Base-by-base conservation (phyloP, 768 basidiomycete genomes). In the Hericium rajendrae region DNA sequence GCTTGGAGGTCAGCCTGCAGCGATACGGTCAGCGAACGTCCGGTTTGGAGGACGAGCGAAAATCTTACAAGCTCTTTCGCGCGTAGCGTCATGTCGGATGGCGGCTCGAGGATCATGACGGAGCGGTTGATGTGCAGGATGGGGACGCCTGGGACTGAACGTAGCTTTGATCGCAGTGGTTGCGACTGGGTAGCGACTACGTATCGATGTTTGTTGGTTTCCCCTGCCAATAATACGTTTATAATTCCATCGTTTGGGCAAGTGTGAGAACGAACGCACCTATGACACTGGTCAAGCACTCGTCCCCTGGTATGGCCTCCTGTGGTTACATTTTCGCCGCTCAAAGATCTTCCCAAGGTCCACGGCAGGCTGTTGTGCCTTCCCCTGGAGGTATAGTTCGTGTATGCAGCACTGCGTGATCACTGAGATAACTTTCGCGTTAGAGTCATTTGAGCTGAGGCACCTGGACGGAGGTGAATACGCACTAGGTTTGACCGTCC, bases 391-490 rank as follows among this genome's bases (percentile, higher is more conserved):
- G 72, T 99, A 98, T 2, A 99, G 78, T 67, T 92, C 91, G 62
- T 94, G 85, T 43, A 99, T 93, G 68, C 87, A 95, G 70, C 97
- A 99, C 68, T 98, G 95, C 0, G 97, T 97, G 70, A 99, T 97
- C 95, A 99, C 97, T 97, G n/a, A 63, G 70, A 70, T 69, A 70
- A 72, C 73, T 76, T 75, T 73, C 73, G 71, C 68, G 77, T 28
- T 48, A 53, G 54, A 24, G 28, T 55, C 51, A 50, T 53, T 32
- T 20, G 43, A n/a, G 48, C 28, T 20, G 16, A n/a, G 38, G 49
- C 5, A 38, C 20, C 16, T 28, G 38, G 28, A 11, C 28, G 15
- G n/a, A 43, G 26, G 16, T 11, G 48, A n/a, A 22, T 4, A 77
- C 94, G 74, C 70, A 98, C 97, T 97, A 37, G 85, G 89, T 73